phyloP scores from a whole-genome alignment of 2,329 filamentous ascomycete genomes.

The Zarea fungicola region DNA sequence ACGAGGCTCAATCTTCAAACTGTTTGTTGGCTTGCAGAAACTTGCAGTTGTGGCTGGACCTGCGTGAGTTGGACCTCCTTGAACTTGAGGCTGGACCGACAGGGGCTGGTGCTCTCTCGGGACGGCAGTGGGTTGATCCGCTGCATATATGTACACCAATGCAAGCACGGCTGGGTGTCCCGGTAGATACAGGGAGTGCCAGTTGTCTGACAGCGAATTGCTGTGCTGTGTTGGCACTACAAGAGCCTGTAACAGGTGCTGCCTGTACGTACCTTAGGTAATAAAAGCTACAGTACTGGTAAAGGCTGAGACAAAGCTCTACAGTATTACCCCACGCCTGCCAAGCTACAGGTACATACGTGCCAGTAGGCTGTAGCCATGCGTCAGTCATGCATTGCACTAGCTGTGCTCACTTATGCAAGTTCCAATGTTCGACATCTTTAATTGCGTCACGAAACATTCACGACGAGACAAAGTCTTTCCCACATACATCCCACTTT shows the following conservation, averaged over 20 bases:
- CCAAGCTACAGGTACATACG: too few relatives aligned
- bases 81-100: background rate
- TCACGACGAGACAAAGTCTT: background rate
- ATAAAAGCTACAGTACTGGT: too few relatives aligned
- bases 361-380: too few relatives aligned
- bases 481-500: background rate
- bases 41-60: background rate
- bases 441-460: constrained; percentile 14
- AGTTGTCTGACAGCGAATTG: too few relatives aligned
- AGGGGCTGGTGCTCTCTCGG: background rate
- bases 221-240: background rate
- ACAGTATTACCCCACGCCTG: background rate
- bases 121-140: constrained; percentile 9
- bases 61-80: too few relatives aligned
- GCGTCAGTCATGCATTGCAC: background rate
- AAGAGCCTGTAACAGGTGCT: background rate
- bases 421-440: background rate
- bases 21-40: too few relatives aligned
- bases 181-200: too few relatives aligned
- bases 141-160: background rate
- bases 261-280: too few relatives aligned
- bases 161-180: too few relatives aligned
- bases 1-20: too few relatives aligned
- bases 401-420: constrained; percentile 7
- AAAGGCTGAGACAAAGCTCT: background rate